phyloP scores from a whole-genome alignment of 805 yeast genomes.

The Candida glaebosa region DNA sequence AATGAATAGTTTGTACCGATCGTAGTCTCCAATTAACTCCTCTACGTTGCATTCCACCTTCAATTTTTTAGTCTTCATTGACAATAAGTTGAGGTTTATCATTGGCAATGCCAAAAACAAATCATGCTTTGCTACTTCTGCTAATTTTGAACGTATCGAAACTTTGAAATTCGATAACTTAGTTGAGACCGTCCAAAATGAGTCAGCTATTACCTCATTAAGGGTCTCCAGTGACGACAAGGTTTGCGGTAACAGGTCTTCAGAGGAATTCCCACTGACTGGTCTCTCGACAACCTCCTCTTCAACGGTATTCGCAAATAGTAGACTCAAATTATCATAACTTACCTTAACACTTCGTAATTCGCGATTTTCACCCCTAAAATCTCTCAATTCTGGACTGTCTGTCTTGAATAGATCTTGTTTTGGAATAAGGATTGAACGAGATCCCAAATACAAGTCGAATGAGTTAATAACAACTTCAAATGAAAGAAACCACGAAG shows the following conservation, averaged over 20 bases:
- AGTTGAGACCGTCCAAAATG: conserved; percentile 22
- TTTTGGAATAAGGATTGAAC: conserved; percentile 34
- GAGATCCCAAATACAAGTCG: conserved; percentile 29
- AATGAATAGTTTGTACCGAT: conserved; percentile 29
- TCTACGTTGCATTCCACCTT: conserved; percentile 13
- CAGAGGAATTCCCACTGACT: not conserved
- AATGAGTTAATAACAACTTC: conserved; percentile 15
- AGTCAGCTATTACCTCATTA: conserved; percentile 5
- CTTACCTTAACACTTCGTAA: conserved; percentile 15
- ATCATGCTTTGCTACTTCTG: conserved; percentile 10
- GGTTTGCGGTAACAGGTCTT: conserved; percentile 6
- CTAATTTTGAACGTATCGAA: conserved; percentile 12
- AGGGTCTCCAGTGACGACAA: conserved; percentile 29
- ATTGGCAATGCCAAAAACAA: conserved; percentile 21
- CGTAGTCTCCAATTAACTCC: conserved; percentile 18
- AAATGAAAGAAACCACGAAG: conserved; percentile 31
- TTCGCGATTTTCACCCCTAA: conserved; percentile 15
- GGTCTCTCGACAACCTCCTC: not conserved
- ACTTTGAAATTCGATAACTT: conserved; percentile 15
- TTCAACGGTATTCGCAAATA: not conserved
- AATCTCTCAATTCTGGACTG: conserved; percentile 15
- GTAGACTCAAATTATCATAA: conserved; percentile 1
- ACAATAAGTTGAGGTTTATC: conserved; percentile 10
- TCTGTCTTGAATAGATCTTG: conserved; percentile 13
- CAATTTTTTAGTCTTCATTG: conserved; percentile 11